Evolutionary conservation across 2,329 filamentous ascomycete genomes (phyloP), one percentile per base, ranked within the genome.

Genomic region (Fusarium chaquense): DNA sequence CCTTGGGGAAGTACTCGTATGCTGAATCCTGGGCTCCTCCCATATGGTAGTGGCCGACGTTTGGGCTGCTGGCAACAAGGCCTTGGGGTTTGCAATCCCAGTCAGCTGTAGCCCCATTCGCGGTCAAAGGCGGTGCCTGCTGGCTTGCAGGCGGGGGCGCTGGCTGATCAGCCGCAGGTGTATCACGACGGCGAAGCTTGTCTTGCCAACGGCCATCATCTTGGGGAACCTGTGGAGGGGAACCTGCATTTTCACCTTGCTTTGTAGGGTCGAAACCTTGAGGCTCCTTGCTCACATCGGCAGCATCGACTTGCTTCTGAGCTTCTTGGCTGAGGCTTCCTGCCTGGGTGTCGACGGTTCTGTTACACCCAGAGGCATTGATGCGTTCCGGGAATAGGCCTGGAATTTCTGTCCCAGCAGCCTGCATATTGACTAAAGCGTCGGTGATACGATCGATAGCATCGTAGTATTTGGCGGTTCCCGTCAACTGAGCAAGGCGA

Each of bases 381-480:
- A 98, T 81, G 40, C 83, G 83, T 69, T 92, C 86, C 0, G 94
- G 93, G 83, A 95, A 97, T 74, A 97, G 86, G 3, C 94, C 94
- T 3, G 91, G 89, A 10, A 97, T 82, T 5, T 85, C 84, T 1
- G 91, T 94, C 30, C 84, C 86, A 4, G 83, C 82, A 72, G 89
- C 87, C 80, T 97, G 93, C 81, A 90, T 89, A 53, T 90, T 87
- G 66, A 94, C 87, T 28, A 98, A 85, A 10, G 90, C 90, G 76
- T 97, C 85, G 20, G 93, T 97, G 73, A 98, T 92, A 63, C 94
- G 90, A 50, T 93, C 92, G 65, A 97, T 85, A 18, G 93, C 94
- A 80, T 97, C 94, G 76, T 97, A 98, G 80, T 97, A 98, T 77
- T 90, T 94, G 71, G 90, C 81, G 63, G 95, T 84, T 60, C 89